A percentile compares a stretch with the other conserved stretches of the same genome.
Conservation (phyloP, 352 stramenopile genomes). For the Pythium biforme region DNA sequence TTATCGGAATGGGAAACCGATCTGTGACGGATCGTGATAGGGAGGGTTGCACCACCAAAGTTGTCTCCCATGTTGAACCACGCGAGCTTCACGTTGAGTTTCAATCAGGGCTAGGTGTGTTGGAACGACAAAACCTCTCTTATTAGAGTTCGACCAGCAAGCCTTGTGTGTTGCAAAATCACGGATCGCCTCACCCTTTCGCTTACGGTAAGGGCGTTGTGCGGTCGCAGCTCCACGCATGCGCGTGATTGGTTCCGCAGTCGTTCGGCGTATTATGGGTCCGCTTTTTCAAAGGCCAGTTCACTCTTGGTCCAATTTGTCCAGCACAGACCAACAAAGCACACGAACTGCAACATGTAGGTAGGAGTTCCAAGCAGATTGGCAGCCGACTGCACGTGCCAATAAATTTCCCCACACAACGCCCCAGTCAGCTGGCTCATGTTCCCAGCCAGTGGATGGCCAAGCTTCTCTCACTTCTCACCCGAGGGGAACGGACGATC, state of each 20-base stretch:
- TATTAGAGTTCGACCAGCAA: constrained; percentile 16
- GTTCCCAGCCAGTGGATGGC: not conserved
- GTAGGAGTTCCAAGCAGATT: not conserved
- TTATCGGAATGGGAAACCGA: constrained; percentile 7
- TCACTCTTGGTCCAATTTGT: not conserved
- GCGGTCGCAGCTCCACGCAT: constrained; percentile 1
- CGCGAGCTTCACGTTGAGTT: constrained; percentile 30
- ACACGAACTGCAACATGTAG: constrained; percentile 12
- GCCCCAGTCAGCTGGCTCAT: not conserved
- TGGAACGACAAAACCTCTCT: not conserved
- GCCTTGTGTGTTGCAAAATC: constrained; percentile 12
- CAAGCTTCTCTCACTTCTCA: constrained; percentile 1
- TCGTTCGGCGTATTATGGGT: constrained; percentile 11
- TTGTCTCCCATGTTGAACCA: constrained; percentile 25
- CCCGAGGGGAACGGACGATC: not conserved
- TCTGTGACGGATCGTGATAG: constrained; percentile 15
- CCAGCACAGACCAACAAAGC: not conserved
- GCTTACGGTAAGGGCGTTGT: constrained; percentile 17
- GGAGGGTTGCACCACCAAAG: constrained; percentile 18
- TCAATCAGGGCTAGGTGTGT: constrained; percentile 21
- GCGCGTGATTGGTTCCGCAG: constrained; percentile 8
- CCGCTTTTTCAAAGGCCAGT: constrained; percentile 1
- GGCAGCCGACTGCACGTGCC: not conserved
- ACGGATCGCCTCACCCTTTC: constrained; percentile 6
- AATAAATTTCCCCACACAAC: constrained; percentile 4